phyloP scores from a whole-genome alignment of 2,329 filamentous ascomycete genomes.

The Geosmithia putterillii region DNA sequence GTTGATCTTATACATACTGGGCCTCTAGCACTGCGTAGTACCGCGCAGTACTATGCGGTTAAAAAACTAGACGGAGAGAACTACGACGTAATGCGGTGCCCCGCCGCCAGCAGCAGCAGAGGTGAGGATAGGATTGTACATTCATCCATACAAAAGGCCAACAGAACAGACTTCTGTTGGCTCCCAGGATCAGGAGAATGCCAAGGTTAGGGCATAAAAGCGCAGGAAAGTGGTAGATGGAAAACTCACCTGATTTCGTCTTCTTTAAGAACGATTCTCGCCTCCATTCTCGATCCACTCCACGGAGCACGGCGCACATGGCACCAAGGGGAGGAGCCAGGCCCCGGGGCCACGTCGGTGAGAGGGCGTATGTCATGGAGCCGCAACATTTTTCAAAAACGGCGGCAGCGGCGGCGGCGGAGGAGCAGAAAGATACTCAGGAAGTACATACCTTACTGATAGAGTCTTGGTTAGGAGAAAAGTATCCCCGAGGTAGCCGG shows the following conservation, averaged over 20 bases:
- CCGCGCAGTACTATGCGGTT: not conserved
- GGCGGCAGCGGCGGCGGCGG: not conserved
- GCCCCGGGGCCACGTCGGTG: not conserved
- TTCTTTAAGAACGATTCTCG: no score
- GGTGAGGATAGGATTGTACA: no score
- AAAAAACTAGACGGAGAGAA: not conserved
- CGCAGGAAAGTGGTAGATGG: not conserved
- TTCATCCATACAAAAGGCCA: no score
- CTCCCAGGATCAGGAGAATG: not conserved
- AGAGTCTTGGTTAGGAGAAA: no score
- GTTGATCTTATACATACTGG: no score
- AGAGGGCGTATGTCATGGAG: not conserved
- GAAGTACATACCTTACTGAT: not conserved
- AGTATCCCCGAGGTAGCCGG: not conserved
- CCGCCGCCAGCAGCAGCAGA: no score
- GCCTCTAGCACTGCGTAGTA: no score
- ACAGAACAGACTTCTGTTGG: not conserved
- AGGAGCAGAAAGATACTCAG: not conserved
- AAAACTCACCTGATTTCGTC: not conserved
- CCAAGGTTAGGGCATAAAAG: not conserved
- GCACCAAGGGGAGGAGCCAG: not conserved
- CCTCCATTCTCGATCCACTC: not conserved
- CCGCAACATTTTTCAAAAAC: not conserved
- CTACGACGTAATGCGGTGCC: not conserved
- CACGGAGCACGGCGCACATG: not conserved